These are phyloP conservation scores for Xylariaceae sp. DNA, from an alignment of 2,329 filamentous ascomycete species.

Conservation along the genomic window DNA sequence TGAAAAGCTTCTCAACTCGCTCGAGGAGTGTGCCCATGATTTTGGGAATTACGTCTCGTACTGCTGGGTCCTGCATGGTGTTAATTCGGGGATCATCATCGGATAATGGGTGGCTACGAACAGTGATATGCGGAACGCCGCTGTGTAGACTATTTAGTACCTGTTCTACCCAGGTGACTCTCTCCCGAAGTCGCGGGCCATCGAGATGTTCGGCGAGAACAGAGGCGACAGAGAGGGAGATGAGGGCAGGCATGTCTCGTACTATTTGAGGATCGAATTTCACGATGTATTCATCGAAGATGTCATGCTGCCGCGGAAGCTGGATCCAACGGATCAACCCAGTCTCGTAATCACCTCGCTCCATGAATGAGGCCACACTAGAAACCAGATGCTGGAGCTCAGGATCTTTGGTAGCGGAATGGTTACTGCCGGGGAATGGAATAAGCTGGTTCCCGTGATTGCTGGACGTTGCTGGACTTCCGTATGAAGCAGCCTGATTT, in stretches of 20 bases:
- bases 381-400: constrained; percentile 56
- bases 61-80: constrained; percentile 46
- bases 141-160: constrained; percentile 52
- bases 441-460: constrained; percentile 35
- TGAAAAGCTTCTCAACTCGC: constrained; percentile 50
- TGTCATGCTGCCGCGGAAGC: constrained; percentile 56
- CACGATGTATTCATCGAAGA: constrained; percentile 55
- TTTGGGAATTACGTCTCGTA: constrained; percentile 52
- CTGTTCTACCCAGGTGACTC: constrained; percentile 58
- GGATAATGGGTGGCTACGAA: constrained; percentile 37
- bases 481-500: constrained; percentile 25
- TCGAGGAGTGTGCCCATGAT: constrained; percentile 53
- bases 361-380: constrained; percentile 59
- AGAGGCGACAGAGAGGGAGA: constrained; percentile 61
- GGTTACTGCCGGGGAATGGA: constrained; percentile 39
- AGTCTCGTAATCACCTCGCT: constrained; percentile 56
- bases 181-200: constrained; percentile 50
- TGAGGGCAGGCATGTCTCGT: constrained; percentile 54
- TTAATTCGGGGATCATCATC: constrained; percentile 29
- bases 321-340: constrained; percentile 66
- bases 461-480: constrained; percentile 31
- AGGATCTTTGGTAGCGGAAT: constrained; percentile 44
- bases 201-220: constrained; percentile 58
- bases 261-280: constrained; percentile 51
- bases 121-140: constrained; percentile 43